Evolutionary conservation across 1,284 basidiomycete genomes (phyloP).

Genomic region (Cystobasidium pallidum): DNA sequence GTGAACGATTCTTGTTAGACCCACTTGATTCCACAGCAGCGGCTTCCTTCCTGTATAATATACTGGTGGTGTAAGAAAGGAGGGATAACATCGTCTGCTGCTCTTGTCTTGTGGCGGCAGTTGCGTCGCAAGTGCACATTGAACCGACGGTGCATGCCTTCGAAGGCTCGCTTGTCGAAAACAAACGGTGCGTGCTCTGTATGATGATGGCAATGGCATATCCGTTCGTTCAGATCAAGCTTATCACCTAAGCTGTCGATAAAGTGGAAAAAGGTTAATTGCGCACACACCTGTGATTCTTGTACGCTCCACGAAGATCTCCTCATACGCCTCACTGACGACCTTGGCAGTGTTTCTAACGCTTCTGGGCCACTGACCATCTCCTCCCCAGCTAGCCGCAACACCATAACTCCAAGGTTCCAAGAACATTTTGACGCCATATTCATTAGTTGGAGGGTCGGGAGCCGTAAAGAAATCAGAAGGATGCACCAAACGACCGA

Average conservation of each 20-base stretch:
- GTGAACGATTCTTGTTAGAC: background rate
- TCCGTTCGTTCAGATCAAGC: background rate
- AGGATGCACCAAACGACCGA: constrained; percentile 22
- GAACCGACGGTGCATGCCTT: constrained; percentile 33
- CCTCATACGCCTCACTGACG: constrained; percentile 23
- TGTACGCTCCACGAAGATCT: constrained; percentile 13
- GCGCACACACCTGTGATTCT: constrained; percentile 27
- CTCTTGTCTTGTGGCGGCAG: constrained; percentile 12
- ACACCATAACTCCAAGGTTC: constrained; percentile 21
- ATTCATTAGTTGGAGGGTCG: background rate
- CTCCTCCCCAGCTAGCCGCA: constrained; percentile 15
- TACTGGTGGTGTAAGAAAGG: constrained; percentile 31
- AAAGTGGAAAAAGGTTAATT: background rate
- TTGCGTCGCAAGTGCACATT: constrained; percentile 22
- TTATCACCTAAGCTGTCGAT: background rate
- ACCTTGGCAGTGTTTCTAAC: constrained; percentile 26
- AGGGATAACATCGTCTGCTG: constrained; percentile 22
- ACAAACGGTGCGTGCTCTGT: constrained; percentile 41
- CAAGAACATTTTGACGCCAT: constrained; percentile 21
- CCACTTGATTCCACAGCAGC: constrained; percentile 32
- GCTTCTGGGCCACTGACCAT: constrained; percentile 20
- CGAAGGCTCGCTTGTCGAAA: constrained; percentile 28
- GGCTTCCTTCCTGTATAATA: constrained; percentile 32
- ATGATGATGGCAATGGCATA: background rate
- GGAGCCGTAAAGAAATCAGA: constrained; percentile 26